Conservation (phyloP, 2,329 filamentous ascomycete species). For the Xylariaceae sp. region DNA sequence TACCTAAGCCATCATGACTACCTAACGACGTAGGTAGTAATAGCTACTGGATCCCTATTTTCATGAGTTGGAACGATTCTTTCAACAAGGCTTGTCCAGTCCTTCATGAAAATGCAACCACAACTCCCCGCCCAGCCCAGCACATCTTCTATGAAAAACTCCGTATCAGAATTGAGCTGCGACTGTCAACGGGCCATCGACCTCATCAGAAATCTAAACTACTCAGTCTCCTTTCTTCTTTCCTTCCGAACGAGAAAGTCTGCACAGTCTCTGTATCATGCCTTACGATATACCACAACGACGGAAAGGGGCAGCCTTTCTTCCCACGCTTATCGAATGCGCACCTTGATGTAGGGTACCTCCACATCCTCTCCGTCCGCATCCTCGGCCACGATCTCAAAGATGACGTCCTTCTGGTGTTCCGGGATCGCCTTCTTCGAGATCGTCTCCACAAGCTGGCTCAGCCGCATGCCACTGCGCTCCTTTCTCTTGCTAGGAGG, state of each 20-base stretch:
- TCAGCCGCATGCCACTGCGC: constrained; percentile 75
- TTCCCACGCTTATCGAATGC: constrained; percentile 45
- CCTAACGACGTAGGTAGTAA: not conserved
- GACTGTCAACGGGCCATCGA: not conserved
- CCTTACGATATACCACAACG: not conserved
- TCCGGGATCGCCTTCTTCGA: constrained; percentile 87
- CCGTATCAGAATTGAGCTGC: not conserved
- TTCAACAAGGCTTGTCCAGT: not conserved
- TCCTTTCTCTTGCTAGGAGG: constrained; percentile 74
- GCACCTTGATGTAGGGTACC: constrained; percentile 93
- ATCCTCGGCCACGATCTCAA: constrained; percentile 92
- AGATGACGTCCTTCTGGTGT: constrained; percentile 93
- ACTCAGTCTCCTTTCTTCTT: no score
- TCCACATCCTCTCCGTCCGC: constrained; percentile 88
- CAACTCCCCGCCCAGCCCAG: not conserved
- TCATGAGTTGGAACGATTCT: no score
- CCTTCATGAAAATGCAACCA: constrained; percentile 2
- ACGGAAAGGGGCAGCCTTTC: not conserved
- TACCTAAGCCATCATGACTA: no score
- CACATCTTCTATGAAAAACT: constrained; percentile 3
- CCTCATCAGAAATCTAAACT: no score
- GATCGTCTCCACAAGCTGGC: constrained; percentile 78
- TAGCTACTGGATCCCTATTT: not conserved
- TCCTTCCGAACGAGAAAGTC: no score
- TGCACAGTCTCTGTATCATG: not conserved